phyloP scores from a whole-genome alignment of 306 rosid species.

The Begonia loranthoides region DNA sequence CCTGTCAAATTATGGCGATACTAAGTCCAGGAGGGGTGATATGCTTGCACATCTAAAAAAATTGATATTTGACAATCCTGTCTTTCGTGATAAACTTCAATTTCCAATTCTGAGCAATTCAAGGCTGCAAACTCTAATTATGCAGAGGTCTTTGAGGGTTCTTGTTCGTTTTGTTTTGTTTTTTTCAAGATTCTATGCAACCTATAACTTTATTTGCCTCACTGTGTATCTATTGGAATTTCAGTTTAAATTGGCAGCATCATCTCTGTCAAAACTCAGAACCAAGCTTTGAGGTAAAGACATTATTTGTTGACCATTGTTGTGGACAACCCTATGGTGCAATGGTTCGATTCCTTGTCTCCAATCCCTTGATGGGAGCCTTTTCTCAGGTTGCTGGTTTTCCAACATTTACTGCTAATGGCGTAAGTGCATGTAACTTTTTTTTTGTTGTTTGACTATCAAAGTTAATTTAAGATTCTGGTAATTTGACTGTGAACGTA shows the following conservation, averaged over 20 bases:
- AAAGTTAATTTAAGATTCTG: too few species aligned
- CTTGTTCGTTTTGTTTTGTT: too few species aligned
- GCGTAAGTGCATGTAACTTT: slow-evolving; percentile 45
- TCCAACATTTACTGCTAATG: slow-evolving; percentile 83
- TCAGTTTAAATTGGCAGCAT: slow-evolving; percentile 99
- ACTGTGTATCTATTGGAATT: slow-evolving; percentile 10
- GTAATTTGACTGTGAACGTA: slow-evolving; percentile 19
- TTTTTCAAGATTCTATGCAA: slow-evolving; percentile 1
- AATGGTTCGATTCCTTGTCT: slow-evolving; percentile 94
- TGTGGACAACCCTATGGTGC: slow-evolving; percentile 99
- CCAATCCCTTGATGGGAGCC: slow-evolving; percentile 84
- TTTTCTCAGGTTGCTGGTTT: slow-evolving; percentile 89
- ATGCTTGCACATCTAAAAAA: slow-evolving; percentile 95
- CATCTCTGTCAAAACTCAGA: slow-evolving; percentile 97
- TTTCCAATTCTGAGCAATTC: slow-evolving; percentile 92
- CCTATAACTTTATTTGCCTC: too few species aligned
- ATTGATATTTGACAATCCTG: slow-evolving; percentile 87
- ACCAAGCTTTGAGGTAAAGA: slow-evolving; percentile 93
- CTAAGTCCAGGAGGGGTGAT: slow-evolving; percentile 91
- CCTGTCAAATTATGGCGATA: slow-evolving; percentile 94
- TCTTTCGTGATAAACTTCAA: slow-evolving; percentile 97
- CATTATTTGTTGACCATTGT: slow-evolving; percentile 90
- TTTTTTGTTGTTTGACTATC: neutral
- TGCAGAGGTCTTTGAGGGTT: slow-evolving; percentile 55
- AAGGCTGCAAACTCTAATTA: slow-evolving; percentile 84